Percentiles rank a stretch among this genome's conserved stretches.
phyloP scores from a whole-genome alignment of 768 basidiomycete species.

The Boletus tylopilopsis region DNA sequence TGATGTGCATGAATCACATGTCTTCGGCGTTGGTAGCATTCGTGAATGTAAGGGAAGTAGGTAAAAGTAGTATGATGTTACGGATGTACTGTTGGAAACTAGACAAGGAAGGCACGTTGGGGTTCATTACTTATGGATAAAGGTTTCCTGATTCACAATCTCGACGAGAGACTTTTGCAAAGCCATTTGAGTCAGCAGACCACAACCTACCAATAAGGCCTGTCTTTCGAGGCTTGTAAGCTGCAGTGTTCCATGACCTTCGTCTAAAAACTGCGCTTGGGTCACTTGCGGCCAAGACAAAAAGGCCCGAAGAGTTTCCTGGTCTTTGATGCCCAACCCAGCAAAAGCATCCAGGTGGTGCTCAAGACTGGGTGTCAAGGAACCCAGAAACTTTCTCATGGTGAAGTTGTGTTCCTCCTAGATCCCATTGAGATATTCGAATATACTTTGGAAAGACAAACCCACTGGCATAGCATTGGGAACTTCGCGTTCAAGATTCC shows the following conservation, averaged over 20 bases:
- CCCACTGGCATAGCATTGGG: not conserved
- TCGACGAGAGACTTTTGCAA: not conserved
- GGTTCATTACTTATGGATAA: not conserved
- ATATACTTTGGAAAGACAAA: not conserved
- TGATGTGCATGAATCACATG: conserved; percentile 22
- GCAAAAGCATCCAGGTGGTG: conserved; percentile 16
- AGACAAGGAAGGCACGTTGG: not conserved
- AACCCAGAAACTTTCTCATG: conserved; percentile 17
- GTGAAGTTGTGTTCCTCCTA: not conserved
- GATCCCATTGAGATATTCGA: not conserved
- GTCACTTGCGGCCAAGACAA: conserved; percentile 18
- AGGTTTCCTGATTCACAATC: not conserved
- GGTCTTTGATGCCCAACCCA: conserved; percentile 21
- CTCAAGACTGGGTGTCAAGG: conserved; percentile 22
- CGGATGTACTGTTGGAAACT: not conserved
- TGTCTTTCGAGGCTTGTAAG: conserved; percentile 23
- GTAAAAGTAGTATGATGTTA: conserved; percentile 1
- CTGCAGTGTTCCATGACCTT: conserved; percentile 3
- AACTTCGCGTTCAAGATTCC: not conserved
- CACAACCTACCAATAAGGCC: conserved; percentile 12
- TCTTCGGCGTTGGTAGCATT: conserved; percentile 2
- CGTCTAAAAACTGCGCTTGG: conserved; percentile 18
- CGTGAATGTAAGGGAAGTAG: conserved; percentile 4
- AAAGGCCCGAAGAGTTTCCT: conserved; percentile 19
- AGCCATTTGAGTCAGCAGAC: conserved; percentile 1